Conservation (phyloP, 2,329 filamentous ascomycete genomes). For the Diaporthe destruens region DNA sequence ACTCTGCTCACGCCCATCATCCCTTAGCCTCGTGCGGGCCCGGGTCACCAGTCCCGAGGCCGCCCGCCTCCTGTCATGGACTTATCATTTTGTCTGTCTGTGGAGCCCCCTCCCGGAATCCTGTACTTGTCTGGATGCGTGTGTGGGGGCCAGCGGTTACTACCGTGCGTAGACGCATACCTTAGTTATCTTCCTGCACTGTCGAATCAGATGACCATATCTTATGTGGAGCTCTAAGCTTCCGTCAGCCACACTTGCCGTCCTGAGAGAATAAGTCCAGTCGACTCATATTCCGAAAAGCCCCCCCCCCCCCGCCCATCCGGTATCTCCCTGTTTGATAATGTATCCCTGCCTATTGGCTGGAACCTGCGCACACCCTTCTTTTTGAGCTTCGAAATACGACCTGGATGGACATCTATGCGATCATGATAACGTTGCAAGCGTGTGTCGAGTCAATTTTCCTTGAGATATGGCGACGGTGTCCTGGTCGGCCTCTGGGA, state of each 20-base stretch:
- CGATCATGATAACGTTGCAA: constrained; percentile 28
- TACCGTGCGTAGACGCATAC: constrained; percentile 36
- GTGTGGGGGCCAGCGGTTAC: constrained; percentile 29
- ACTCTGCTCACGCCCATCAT: constrained; percentile 6
- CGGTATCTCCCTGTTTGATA: constrained; percentile 11
- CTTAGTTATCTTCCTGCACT: constrained; percentile 26
- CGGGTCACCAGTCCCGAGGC: neutral
- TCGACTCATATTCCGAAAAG: neutral
- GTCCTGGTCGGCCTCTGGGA: neutral
- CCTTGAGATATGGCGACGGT: neutral
- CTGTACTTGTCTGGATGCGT: neutral
- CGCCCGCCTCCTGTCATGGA: constrained; percentile 12
- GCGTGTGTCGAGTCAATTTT: constrained; percentile 14
- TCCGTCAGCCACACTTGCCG: constrained; percentile 30
- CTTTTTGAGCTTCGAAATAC: neutral
- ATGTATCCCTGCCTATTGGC: constrained; percentile 4
- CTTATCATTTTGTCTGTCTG: neutral
- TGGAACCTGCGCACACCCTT: constrained; percentile 12
- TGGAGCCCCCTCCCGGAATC: neutral
- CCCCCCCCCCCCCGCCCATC: neutral
- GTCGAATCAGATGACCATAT: constrained; percentile 39
- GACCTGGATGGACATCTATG: neutral
- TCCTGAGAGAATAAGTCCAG: constrained; percentile 6
- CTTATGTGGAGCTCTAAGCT: constrained; percentile 33
- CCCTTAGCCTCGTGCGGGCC: neutral